phyloP scores from a whole-genome alignment of 441 rosid species.

The Viola pubescens region DNA sequence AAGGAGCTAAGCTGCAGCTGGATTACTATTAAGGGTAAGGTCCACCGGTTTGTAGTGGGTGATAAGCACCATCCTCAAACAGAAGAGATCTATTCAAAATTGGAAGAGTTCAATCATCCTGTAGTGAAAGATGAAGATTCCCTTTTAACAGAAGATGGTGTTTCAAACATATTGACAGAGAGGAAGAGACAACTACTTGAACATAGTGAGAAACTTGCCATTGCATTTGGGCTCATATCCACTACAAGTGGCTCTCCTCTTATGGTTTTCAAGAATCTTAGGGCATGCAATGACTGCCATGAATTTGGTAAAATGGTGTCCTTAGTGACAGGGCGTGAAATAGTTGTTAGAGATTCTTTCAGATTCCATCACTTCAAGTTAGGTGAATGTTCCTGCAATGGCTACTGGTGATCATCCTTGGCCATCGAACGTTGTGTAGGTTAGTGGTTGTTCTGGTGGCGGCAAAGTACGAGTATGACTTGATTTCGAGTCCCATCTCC shows the following conservation, averaged over 20 bases:
- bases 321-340: constrained; percentile 41
- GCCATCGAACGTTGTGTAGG: too few species aligned
- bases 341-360: constrained; percentile 64
- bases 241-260: constrained; percentile 41
- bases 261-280: constrained; percentile 63
- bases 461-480: too few species aligned
- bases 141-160: constrained; percentile 31
- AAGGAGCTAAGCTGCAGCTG: constrained; percentile 81
- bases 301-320: constrained; percentile 57
- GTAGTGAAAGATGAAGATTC: constrained; percentile 23
- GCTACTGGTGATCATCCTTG: constrained; percentile 51
- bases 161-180: constrained; percentile 32
- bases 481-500: too few species aligned
- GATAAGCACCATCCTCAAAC: constrained; percentile 55
- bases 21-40: constrained; percentile 43
- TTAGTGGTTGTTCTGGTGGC: too few species aligned
- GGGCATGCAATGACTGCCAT: constrained; percentile 70
- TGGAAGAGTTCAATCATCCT: constrained; percentile 39
- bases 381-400: constrained; percentile 60
- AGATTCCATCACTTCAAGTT: constrained; percentile 64
- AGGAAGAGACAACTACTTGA: constrained; percentile 32
- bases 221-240: constrained; percentile 57
- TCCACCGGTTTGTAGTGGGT: constrained; percentile 61
- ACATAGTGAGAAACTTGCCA: constrained; percentile 74
- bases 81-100: constrained; percentile 40